phyloP scores from a whole-genome alignment of 2,329 filamentous ascomycete species.

The Mariannaea sp. region DNA sequence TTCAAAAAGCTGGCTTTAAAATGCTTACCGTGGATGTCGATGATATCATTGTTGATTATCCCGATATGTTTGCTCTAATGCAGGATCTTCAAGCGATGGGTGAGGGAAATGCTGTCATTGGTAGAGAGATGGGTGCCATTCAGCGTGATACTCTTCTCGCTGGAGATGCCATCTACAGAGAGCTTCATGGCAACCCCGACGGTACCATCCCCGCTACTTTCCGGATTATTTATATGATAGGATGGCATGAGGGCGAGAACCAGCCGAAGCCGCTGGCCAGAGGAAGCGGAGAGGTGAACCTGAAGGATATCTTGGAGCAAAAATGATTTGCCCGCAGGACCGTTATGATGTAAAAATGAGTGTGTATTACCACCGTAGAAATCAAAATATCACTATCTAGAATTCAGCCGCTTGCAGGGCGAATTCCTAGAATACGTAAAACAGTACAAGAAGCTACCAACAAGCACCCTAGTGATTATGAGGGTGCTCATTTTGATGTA shows the following conservation, averaged over 20 bases:
- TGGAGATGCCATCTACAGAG: conserved; percentile 84
- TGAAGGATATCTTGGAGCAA: conserved; percentile 76
- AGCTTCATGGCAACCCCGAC: conserved; percentile 82
- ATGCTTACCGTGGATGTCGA: conserved; percentile 97
- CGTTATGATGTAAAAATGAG: conserved; percentile 18
- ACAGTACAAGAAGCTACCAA: not conserved
- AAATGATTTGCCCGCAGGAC: conserved; percentile 40
- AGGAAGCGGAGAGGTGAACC: conserved; percentile 83
- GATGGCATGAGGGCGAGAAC: conserved; percentile 84
- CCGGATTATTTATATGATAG: conserved; percentile 97
- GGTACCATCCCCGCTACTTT: conserved; percentile 87
- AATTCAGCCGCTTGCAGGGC: not conserved
- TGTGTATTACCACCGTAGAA: conserved; percentile 14
- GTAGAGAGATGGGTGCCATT: conserved; percentile 80
- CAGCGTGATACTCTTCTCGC: conserved; percentile 84
- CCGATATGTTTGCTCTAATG: conserved; percentile 89
- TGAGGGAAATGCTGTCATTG: conserved; percentile 85
- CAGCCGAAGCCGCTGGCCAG: conserved; percentile 81
- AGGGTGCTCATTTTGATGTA: not conserved
- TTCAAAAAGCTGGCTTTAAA: conserved; percentile 89
- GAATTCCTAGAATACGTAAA: not conserved
- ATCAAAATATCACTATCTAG: not conserved
- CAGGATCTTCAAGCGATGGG: conserved; percentile 95
- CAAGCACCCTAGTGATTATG: not conserved
- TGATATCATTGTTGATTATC: conserved; percentile 95